phyloP scores from a whole-genome alignment of 164 flowering plant genomes.

The Litsea cubeba region DNA sequence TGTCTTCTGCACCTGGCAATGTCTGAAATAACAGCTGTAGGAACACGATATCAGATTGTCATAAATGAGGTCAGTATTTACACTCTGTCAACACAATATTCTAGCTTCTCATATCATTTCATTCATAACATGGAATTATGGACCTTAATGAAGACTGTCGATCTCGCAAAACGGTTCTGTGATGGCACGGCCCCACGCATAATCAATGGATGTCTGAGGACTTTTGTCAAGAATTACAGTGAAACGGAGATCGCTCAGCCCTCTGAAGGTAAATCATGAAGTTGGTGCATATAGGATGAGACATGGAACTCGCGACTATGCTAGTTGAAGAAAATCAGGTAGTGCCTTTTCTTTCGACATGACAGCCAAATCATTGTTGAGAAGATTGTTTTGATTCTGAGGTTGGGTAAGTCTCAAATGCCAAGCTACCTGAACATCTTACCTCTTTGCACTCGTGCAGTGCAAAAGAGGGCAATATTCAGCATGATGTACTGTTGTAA shows the following conservation, averaged over 20 bases:
- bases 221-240: conserved; percentile 47
- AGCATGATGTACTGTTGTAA: no score
- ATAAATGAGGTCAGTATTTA: conserved; percentile 65
- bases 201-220: conserved; percentile 84
- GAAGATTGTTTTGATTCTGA: no score
- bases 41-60: conserved; percentile 79
- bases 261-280: conserved; percentile 15
- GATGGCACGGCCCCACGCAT: conserved; percentile 91
- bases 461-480: no score
- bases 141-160: conserved; percentile 61
- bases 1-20: conserved; percentile 88
- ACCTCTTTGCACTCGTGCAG: no score
- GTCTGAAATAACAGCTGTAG: conserved; percentile 72
- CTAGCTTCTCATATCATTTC: background rate
- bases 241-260: conserved; percentile 17
- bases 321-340: background rate
- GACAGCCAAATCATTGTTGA: no score
- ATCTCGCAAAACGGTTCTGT: conserved; percentile 90
- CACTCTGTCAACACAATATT: background rate
- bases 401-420: no score
- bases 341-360: background rate
- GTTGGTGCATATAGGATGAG: background rate
- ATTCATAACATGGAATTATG: conserved; percentile 8
- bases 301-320: background rate
- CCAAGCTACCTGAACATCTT: no score